Conservation (phyloP, 1,139 yeast species). For the Saccharomyces hybrid region DNA sequence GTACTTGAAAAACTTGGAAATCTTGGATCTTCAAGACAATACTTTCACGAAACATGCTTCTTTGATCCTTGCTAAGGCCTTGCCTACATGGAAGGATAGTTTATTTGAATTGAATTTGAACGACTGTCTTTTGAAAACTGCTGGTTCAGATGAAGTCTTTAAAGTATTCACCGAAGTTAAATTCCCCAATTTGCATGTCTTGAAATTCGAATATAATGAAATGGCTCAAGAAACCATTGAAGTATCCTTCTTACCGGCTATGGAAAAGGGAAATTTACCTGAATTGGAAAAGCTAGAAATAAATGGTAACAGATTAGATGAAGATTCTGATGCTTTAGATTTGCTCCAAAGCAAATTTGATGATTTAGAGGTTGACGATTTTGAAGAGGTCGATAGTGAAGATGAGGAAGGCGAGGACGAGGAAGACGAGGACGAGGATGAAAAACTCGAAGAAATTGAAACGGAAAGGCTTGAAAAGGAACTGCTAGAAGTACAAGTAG, state of each 20-base stretch:
- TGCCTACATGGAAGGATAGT: slow-evolving; percentile 46
- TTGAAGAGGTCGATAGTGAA: slow-evolving; percentile 84
- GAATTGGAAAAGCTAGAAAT: slow-evolving; percentile 62
- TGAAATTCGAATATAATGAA: slow-evolving; percentile 86
- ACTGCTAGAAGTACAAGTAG: slow-evolving; percentile 42
- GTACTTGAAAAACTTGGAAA: slow-evolving; percentile 51
- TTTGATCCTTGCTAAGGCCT: slow-evolving; percentile 53
- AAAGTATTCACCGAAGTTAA: slow-evolving; percentile 41
- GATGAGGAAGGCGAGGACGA: slow-evolving; percentile 73
- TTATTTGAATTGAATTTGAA: slow-evolving; percentile 76
- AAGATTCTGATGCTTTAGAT: slow-evolving; percentile 57
- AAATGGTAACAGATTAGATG: slow-evolving; percentile 86
- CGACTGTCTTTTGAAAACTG: slow-evolving; percentile 77
- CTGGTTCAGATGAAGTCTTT: slow-evolving; percentile 56
- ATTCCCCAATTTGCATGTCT: slow-evolving; percentile 41
- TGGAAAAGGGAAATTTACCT: slow-evolving; percentile 51
- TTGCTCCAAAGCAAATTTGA: slow-evolving; percentile 51
- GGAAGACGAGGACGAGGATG: slow-evolving; percentile 53
- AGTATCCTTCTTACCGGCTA: slow-evolving; percentile 42
- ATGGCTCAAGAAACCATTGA: slow-evolving; percentile 59
- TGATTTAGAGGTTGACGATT: slow-evolving; percentile 83
- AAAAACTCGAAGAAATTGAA: slow-evolving; percentile 46
- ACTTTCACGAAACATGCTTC: slow-evolving; percentile 88
- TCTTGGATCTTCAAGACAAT: slow-evolving; percentile 88
- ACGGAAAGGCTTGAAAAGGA: slow-evolving; percentile 56